Conservation (phyloP, 1,284 basidiomycete genomes). For the Stygiomarasmius scandens region DNA sequence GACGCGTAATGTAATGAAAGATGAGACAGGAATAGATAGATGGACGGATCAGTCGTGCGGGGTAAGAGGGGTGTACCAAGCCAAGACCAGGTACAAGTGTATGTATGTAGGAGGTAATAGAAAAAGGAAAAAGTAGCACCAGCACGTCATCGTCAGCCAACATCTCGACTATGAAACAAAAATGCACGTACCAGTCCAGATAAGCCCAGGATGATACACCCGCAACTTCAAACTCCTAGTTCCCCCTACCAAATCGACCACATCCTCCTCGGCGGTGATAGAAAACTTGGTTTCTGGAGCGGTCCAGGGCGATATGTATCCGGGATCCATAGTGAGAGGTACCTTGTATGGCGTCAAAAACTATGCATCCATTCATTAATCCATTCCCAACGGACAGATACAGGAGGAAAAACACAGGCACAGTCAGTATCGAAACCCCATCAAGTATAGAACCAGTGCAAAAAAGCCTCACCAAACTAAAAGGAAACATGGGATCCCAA, state of each 20-base stretch:
- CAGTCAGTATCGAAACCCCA: too few species aligned
- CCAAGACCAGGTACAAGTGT: conserved; percentile 6
- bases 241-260: conserved; percentile 56
- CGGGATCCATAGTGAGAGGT: conserved; percentile 53
- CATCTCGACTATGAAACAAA: background rate
- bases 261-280: conserved; percentile 65
- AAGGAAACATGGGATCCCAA: conserved; percentile 89
- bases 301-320: conserved; percentile 57
- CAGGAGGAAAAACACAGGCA: too few species aligned
- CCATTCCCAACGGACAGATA: too few species aligned
- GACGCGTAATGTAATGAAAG: too few species aligned
- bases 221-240: conserved; percentile 74
- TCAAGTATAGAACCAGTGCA: background rate
- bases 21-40: too few species aligned
- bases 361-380: too few species aligned
- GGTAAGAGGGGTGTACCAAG: background rate
- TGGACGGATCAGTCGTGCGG: too few species aligned
- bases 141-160: background rate
- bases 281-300: conserved; percentile 41
- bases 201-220: conserved; percentile 82
- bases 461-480: conserved; percentile 63
- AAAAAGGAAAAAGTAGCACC: background rate
- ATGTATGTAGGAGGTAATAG: too few species aligned
- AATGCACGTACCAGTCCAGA: conserved; percentile 76
- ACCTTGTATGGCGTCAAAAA: conserved; percentile 82